Base-by-base conservation (phyloP, 345 rosid species). In the Salix dunnii region DNA sequence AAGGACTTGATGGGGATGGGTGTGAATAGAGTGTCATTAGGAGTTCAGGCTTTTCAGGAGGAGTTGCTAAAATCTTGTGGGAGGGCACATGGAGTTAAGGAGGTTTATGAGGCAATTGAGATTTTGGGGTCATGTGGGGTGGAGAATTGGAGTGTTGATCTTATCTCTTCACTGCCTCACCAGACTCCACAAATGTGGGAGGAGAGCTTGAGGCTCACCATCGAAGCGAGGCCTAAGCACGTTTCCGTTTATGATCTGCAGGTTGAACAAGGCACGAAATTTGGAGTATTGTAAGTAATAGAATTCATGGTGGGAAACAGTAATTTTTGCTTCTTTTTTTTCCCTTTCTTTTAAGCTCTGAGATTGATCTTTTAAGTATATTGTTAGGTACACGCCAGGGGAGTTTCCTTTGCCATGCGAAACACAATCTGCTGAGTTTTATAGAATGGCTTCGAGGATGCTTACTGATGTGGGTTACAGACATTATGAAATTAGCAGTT, bases 161-260 rank as follows among this genome's bases (percentile, higher is more conserved):
- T 93, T 43, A 93, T 96, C 55, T 93, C 98, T 77, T 96, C 99
- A 73, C 84, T 93, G 33, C 98, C 99, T 84, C 91, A 86, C 72
- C 98, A 96, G 75, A 90, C 92, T 1, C 79, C 78, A 63, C 78
- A 88, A 76, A 92, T 91, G 97, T 96, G 99, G 98, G 92, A 90
- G 82, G 88, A 89, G 81, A 91, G 97, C 78, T 87, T 93, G 90
- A 86, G 83, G 73, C 81, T 78, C 48, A 82, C 95, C 10, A 73
- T 90, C 1, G 85, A 86, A 68, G 87, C 96, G 40, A 79, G 78
- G 49, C 97, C 97, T 27, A 77, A 81, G 53, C 98, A 93, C 81
- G 90, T 91, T 12, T 93, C 99, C 30, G 94, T 93, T 2, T 96
- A 96, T 87, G 99, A 96, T 87, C 81, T 96, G 90, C 99, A 92